Evolutionary conservation across 2,329 filamentous ascomycete species (phyloP), one percentile per base, ranked within the genome.

Genomic region (Penicillium sp.): DNA sequence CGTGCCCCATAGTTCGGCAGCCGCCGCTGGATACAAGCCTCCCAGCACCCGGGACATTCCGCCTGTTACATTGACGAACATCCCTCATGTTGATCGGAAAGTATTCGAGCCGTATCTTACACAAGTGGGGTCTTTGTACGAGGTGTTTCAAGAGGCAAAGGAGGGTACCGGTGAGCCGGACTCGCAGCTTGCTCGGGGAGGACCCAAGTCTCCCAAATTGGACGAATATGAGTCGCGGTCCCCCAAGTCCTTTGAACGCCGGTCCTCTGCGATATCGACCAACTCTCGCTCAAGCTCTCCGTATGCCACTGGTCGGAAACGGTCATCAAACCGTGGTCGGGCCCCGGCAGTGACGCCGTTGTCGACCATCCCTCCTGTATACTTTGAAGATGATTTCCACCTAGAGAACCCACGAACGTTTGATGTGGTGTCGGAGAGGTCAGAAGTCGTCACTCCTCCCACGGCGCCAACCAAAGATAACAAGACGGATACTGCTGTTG

Each of bases 331-430:
- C 44, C 82, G 82, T 51, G 72, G 89, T 67, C 84, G 84, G 46
- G 78, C 84, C 0, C 90, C 93, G 63, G 90, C 90, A 0, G 88
- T 91, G 1, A 92, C 95, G 1, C 95, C 93, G 0, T 76, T 99
- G 30, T 95, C 93, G 5, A 98, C 93, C 0, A 97, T 99, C 48
- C 95, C 95, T 0, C 86, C 82, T 53, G 91, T 99, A 11, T 99
- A 98, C 74, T 97, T 97, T 69, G 95, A 98, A 58, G 91, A 96
- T 38, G 89, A 93, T 69, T 99, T 99, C 69, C 94, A 92, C 70
- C 85, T 99, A 7, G 95, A 99, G 73, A 98, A 99, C 66, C 95
- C 95, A 0, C 88, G 95, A 55, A 98, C 91, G 0, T 99, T 99
- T 74, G 95, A 99, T 74, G 88, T 98, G 29, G 93, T 99, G 15